Conservation (phyloP, 2,329 filamentous ascomycete species). For the Paraphoma sp. region DNA sequence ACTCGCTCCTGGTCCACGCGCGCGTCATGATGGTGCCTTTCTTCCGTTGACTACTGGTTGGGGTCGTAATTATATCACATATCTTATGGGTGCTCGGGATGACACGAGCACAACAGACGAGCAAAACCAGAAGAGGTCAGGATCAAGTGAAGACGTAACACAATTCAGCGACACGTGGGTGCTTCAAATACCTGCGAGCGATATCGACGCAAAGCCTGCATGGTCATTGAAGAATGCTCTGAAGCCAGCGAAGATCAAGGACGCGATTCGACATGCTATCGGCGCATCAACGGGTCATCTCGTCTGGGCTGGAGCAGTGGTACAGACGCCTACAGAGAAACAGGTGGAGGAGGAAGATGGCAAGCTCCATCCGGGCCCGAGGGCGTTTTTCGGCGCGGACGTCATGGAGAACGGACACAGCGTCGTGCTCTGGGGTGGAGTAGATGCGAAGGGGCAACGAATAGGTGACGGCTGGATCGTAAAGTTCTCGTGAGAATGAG, state of each 20-base stretch:
- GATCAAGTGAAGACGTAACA: conserved; percentile 20
- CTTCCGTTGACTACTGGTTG: conserved; percentile 53
- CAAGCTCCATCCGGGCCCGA: conserved; percentile 54
- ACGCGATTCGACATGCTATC: conserved; percentile 49
- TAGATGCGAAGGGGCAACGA: conserved; percentile 51
- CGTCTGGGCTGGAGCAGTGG: conserved; percentile 52
- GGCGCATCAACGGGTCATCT: conserved; percentile 50
- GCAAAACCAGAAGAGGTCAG: conserved; percentile 8
- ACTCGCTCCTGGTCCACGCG: conserved; percentile 50
- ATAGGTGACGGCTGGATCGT: conserved; percentile 56
- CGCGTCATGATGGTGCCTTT: conserved; percentile 47
- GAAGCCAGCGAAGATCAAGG: conserved; percentile 54
- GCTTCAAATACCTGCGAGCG: conserved; percentile 51
- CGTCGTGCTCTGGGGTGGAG: conserved; percentile 53
- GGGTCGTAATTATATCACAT: conserved; percentile 53
- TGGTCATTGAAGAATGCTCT: conserved; percentile 36
- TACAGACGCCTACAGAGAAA: conserved; percentile 43
- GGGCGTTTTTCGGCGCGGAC: conserved; percentile 52
- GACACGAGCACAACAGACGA: conserved; percentile 1
- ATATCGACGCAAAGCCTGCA: conserved; percentile 30
- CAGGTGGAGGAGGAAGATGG: conserved; percentile 43
- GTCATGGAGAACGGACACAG: conserved; percentile 43
- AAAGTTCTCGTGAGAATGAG: conserved; percentile 36
- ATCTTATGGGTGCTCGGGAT: conserved; percentile 47
- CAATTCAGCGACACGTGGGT: conserved; percentile 54